These are phyloP conservation scores for Monosporascus sp. DNA, from an alignment of 2,329 filamentous ascomycete species.

Conservation along the genomic window DNA sequence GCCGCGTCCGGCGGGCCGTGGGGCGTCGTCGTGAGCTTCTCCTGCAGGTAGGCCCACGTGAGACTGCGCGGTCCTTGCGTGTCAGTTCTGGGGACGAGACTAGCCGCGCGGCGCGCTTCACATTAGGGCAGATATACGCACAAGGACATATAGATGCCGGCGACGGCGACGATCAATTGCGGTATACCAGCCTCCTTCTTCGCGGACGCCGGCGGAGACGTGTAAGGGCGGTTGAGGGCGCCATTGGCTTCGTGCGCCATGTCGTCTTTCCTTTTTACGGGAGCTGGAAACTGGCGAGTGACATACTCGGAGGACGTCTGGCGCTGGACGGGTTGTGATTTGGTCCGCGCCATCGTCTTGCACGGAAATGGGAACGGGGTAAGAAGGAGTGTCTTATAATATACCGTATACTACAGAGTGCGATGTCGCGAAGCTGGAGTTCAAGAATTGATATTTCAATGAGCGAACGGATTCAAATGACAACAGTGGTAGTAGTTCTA, in stretches of 20 bases:
- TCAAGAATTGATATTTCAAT: not conserved
- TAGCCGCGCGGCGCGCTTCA: not conserved
- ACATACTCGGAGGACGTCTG: slow-evolving; percentile 63
- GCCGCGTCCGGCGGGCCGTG: slow-evolving; percentile 62
- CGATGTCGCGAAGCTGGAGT: no score
- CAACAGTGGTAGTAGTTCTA: not conserved
- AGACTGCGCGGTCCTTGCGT: slow-evolving; percentile 47
- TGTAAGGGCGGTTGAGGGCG: slow-evolving; percentile 3
- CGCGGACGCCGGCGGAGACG: slow-evolving; percentile 21
- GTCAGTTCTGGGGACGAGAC: slow-evolving; percentile 1
- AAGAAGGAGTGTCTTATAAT: not conserved
- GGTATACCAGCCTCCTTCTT: slow-evolving; percentile 57
- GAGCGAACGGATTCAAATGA: not conserved
- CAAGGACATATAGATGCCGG: slow-evolving; percentile 96
- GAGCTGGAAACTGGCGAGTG: slow-evolving; percentile 20
- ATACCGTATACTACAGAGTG: no score
- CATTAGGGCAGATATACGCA: slow-evolving; percentile 39
- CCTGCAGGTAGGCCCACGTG: slow-evolving; percentile 94
- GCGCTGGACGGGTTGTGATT: slow-evolving; percentile 59
- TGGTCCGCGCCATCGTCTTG: slow-evolving; percentile 61
- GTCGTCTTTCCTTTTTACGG: slow-evolving; percentile 25
- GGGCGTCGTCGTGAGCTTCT: slow-evolving; percentile 89
- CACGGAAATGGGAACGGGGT: not conserved
- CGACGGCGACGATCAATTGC: slow-evolving; percentile 81
- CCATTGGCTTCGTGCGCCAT: slow-evolving; percentile 20